Conservation (phyloP, 495 filamentous ascomycete genomes). For the Tetracladium setigerum region DNA sequence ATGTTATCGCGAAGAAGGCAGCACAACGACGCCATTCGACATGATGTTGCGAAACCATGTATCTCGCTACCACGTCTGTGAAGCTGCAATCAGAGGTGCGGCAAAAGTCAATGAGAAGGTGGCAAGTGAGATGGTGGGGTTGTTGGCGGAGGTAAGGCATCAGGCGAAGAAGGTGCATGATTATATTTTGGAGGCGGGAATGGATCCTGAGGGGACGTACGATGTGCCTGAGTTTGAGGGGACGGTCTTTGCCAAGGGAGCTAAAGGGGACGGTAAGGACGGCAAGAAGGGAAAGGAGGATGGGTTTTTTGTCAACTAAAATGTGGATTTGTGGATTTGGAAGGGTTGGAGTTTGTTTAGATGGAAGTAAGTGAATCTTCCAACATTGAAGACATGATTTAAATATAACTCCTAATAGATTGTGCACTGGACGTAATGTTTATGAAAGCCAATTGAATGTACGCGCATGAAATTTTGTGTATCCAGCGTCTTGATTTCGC, state of each 20-base stretch:
- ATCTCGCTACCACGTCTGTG: slow-evolving; percentile 54
- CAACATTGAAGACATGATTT: no score
- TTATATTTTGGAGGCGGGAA: slow-evolving; percentile 47
- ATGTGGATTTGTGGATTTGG: not conserved
- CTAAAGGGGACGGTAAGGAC: not conserved
- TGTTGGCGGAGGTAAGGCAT: slow-evolving; percentile 40
- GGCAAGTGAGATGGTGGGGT: slow-evolving; percentile 34
- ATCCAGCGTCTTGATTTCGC: no score
- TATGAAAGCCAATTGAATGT: no score
- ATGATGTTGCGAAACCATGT: slow-evolving; percentile 66
- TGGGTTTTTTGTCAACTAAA: slow-evolving; percentile 19
- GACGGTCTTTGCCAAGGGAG: slow-evolving; percentile 13
- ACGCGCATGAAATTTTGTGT: no score
- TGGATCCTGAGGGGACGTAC: slow-evolving; percentile 53
- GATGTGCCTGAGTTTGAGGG: slow-evolving; percentile 37
- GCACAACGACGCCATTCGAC: slow-evolving; percentile 65
- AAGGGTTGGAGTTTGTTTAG: not conserved
- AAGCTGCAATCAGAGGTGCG: slow-evolving; percentile 45
- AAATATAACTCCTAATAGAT: no score
- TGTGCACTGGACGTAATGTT: no score
- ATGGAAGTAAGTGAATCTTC: no score
- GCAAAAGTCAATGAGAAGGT: slow-evolving; percentile 45
- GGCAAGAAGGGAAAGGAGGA: slow-evolving; percentile 8
- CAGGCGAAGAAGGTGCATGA: slow-evolving; percentile 42
- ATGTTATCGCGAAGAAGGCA: slow-evolving; percentile 66